A percentile compares a stretch with the other conserved stretches of the same genome.
These are phyloP conservation scores for Pinus taeda DNA, from an alignment of 75 land plant genomes.

Conservation along the genomic window DNA sequence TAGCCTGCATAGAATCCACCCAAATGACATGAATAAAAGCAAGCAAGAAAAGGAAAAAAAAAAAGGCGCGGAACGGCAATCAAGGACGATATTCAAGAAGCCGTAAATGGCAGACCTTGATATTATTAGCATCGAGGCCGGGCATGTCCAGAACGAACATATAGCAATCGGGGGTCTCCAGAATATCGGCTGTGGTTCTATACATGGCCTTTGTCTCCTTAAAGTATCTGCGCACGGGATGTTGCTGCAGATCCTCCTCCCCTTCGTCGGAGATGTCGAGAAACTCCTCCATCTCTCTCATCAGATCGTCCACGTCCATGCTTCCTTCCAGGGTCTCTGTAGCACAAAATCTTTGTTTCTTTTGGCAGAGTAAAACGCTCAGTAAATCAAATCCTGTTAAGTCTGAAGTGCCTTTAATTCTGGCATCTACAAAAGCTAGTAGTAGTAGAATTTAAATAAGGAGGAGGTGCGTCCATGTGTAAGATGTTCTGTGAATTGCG, in stretches of 20 bases:
- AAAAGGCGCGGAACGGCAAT: too few species aligned
- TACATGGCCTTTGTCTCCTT: slow-evolving; percentile 20
- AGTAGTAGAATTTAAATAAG: neutral
- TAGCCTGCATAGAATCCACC: slow-evolving; percentile 13
- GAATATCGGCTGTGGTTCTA: slow-evolving; percentile 28
- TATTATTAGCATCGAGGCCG: slow-evolving; percentile 27
- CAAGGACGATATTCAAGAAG: neutral
- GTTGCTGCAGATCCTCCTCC: neutral
- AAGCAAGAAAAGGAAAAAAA: neutral
- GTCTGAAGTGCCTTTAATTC: too few species aligned
- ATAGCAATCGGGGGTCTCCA: slow-evolving; percentile 28
- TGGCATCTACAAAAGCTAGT: too few species aligned
- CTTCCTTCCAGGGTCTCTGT: neutral
- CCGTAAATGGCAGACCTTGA: slow-evolving; percentile 19
- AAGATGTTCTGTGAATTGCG: neutral
- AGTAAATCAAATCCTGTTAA: neutral
- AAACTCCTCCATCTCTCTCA: neutral
- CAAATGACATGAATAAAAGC: neutral
- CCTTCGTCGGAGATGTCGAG: neutral
- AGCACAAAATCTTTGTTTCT: too few species aligned
- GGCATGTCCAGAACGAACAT: slow-evolving; percentile 42
- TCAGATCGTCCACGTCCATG: neutral
- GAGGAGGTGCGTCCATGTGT: neutral
- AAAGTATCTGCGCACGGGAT: neutral
- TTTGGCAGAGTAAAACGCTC: too few species aligned